Base-by-base conservation (phyloP, 257 asterid species). In the Galeopsis tetrahit region DNA sequence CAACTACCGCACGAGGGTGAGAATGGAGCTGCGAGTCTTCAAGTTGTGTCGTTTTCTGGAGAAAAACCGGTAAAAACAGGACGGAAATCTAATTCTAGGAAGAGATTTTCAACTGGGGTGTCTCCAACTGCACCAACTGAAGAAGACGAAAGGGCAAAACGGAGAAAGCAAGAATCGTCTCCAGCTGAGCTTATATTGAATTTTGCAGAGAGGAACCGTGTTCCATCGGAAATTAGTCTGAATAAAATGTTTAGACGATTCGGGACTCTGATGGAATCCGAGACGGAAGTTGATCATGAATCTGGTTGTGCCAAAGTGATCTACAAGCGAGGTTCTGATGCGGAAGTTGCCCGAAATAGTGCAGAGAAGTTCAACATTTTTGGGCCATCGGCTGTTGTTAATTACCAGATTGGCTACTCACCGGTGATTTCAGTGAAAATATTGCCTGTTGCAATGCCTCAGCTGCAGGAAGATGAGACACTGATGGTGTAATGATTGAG, bases 241-340 rank as follows among this genome's bases (percentile, higher is more conserved):
- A 95, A 90, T 71, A 92, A 89, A 82, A 91, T 85, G 79, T 92
- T 92, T 51, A 88, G 95, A 80, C 89, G 99, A 63, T 95, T 95
- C 78, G 98, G 99, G 70, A 79, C 96, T 5, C 63, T 95, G 80
- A 87, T 83, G 92, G 99, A 95, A 78, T 83, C 92, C 21, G 97
- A 95, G 82, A 95, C 99, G 0, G 92, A 88, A 85, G 86, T 95
- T 66, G 86, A 86, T 75, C 89, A 70, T 1, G 96, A 83, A 32
- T 79, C 88, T n/a, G 86, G 84, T 10, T 88, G 96, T 49, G 99
- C 94, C 38, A 88, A 88, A 64, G 92, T 95, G 67, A 86, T 92
- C 75, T 95, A 90, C 69, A 95, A 95, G 72, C 83, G 86, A 75
- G 97, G 96, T 55, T 81, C 92, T n/a, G 99, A 95, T 74, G 99